Evolutionary conservation across 768 basidiomycete genomes (phyloP).

Genomic region (Mycena capillaripes): DNA sequence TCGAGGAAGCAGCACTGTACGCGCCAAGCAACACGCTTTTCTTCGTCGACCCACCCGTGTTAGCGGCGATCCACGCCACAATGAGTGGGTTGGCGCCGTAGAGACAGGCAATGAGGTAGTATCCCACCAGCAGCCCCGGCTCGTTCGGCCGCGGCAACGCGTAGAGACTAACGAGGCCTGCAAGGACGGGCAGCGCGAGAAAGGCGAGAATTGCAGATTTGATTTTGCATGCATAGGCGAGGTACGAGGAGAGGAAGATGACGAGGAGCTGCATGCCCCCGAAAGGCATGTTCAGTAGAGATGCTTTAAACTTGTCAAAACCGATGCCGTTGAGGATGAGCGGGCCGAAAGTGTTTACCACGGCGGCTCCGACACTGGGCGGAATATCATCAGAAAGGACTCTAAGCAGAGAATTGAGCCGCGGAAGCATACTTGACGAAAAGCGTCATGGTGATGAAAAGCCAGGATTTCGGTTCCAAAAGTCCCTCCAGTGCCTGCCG

Average conservation of each 20-base stretch:
- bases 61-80: conserved; percentile 4
- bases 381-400: conserved; percentile 6
- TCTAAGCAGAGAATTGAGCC: background rate
- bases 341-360: conserved; percentile 4
- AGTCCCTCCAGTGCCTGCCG: conserved; percentile 1
- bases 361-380: background rate
- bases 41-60: conserved; percentile 1
- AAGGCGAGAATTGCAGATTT: conserved; percentile 3
- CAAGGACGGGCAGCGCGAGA: conserved; percentile 1
- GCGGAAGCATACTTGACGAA: conserved; percentile 5
- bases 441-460: conserved; percentile 1
- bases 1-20: conserved; percentile 4
- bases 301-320: conserved; percentile 2
- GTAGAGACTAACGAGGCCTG: conserved; percentile 1
- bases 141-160: conserved; percentile 1
- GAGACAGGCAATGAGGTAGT: conserved; percentile 6
- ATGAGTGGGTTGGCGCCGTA: conserved; percentile 1
- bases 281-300: conserved; percentile 6
- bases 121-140: conserved; percentile 5
- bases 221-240: background rate
- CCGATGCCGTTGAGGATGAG: conserved; percentile 4
- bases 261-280: conserved; percentile 2
- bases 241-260: conserved; percentile 4
- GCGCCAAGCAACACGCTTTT: conserved; percentile 2
- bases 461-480: conserved; percentile 5